phyloP scores from a whole-genome alignment of 2,329 filamentous ascomycete species.

The Beauveria caledonica region DNA sequence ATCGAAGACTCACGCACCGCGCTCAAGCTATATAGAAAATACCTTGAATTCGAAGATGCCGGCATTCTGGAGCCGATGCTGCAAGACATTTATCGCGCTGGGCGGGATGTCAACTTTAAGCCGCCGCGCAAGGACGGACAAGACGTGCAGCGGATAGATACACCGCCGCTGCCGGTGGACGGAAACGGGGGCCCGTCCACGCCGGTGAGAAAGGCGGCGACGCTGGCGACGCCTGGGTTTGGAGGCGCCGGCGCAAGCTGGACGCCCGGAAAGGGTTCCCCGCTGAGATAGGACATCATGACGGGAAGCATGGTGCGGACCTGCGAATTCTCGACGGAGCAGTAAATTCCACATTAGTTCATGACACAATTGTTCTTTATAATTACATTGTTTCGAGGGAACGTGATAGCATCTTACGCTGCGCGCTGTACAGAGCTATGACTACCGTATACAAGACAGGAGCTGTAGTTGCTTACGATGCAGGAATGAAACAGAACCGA shows the following conservation, averaged over 20 bases:
- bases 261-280: conserved; percentile 39
- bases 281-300: conserved; percentile 20
- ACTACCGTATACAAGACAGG: background rate
- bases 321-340: background rate
- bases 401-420: background rate
- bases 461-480: too few relatives aligned
- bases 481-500: background rate
- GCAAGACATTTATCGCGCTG: conserved; percentile 67
- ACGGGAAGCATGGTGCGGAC: background rate
- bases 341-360: background rate
- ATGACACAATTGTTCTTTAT: background rate
- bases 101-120: conserved; percentile 42
- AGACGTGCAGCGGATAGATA: conserved; percentile 41
- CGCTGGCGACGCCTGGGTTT: conserved; percentile 29
- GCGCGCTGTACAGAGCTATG: background rate
- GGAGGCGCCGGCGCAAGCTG: conserved; percentile 30
- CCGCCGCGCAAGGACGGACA: conserved; percentile 39
- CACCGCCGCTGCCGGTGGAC: conserved; percentile 40
- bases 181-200: conserved; percentile 34
- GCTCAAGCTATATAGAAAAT: conserved; percentile 80
- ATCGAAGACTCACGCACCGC: conserved; percentile 94
- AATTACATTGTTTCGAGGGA: background rate
- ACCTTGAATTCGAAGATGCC: conserved; percentile 78
- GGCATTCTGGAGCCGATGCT: conserved; percentile 78
- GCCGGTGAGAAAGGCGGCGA: conserved; percentile 33